Evolutionary conservation across 345 rosid genomes (phyloP), one percentile per base, ranked within the genome.

Genomic region (Clarkia xantiana): DNA sequence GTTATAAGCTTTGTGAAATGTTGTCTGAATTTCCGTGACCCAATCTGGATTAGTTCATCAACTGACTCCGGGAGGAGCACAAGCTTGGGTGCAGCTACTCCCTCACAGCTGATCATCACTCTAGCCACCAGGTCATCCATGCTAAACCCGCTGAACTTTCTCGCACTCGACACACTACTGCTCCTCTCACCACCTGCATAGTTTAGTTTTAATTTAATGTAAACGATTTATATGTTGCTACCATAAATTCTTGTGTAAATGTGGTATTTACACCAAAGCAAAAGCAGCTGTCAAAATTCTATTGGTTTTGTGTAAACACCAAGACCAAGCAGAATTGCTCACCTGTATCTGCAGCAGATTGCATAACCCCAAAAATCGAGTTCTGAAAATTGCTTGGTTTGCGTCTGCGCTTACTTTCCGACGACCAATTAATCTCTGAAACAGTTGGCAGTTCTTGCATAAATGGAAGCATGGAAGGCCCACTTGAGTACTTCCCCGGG

Each of bases 281-380:
- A n/a, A n/a, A n/a, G n/a, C n/a, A n/a, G n/a, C n/a, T n/a, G n/a
- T n/a, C n/a, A n/a, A n/a, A n/a, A n/a, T n/a, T n/a, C n/a, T n/a
- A n/a, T n/a, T n/a, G n/a, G n/a, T n/a, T n/a, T n/a, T n/a, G n/a
- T n/a, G n/a, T n/a, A n/a, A n/a, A n/a, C n/a, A n/a, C n/a, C n/a
- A n/a, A n/a, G n/a, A n/a, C n/a, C n/a, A n/a, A n/a, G n/a, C n/a
- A n/a, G n/a, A n/a, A n/a, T n/a, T n/a, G n/a, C n/a, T n/a, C 49
- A 79, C 86, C 84, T 1, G 76, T 44, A 56, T 57, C 75, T 22
- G 84, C 85, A 47, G 79, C 93, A 44, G 94, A 75, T 19, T 49
- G 53, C 62, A 89, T 69, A 23, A 89, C 44, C 36, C 90, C 97
- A 18, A 89, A 76, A 47, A 89, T 77, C 1, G 97, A 82, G 58